A percentile compares a stretch with the other conserved stretches of the same genome.
Evolutionary conservation across 2,329 filamentous ascomycete genomes (phyloP).

Genomic region (Coleophoma cylindrospora): DNA sequence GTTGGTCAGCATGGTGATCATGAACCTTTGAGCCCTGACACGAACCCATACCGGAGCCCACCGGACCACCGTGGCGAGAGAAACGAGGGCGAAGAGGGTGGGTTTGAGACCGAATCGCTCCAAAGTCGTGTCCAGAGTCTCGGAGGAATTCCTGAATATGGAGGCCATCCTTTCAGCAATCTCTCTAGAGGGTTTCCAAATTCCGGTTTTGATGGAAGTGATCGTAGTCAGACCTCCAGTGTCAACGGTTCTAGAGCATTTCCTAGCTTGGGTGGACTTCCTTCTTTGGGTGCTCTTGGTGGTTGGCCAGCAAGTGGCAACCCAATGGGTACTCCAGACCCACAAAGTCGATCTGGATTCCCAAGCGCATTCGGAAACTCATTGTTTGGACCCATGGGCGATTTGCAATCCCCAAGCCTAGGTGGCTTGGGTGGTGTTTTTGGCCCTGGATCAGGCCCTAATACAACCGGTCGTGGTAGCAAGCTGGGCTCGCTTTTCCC

Average conservation of each 20-base stretch:
- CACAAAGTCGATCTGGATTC: conserved; percentile 49
- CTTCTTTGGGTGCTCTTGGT: conserved; percentile 43
- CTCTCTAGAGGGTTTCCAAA: conserved; percentile 45
- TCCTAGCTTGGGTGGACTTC: conserved; percentile 53
- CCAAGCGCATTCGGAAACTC: conserved; percentile 68
- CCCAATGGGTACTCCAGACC: conserved; percentile 63
- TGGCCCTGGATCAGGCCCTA: conserved; percentile 53
- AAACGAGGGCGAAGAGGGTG: conserved; percentile 34
- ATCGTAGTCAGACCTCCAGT: conserved; percentile 90
- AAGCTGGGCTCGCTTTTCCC: conserved; percentile 88
- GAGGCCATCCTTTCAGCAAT: conserved; percentile 47
- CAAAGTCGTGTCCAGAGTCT: conserved; percentile 46
- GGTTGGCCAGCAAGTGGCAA: conserved; percentile 45
- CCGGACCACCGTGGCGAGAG: conserved; percentile 62
- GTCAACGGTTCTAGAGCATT: conserved; percentile 71
- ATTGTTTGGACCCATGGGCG: conserved; percentile 71
- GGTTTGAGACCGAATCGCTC: conserved; percentile 18
- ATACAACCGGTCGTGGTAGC: conserved; percentile 69
- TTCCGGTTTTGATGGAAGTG: conserved; percentile 57
- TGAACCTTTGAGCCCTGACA: conserved; percentile 84
- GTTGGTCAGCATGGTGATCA: conserved; percentile 40
- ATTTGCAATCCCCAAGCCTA: conserved; percentile 71
- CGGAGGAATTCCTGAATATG: conserved; percentile 46
- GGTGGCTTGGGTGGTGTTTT: conserved; percentile 67
- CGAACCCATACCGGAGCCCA: conserved; percentile 93